phyloP scores from a whole-genome alignment of 2,329 filamentous ascomycete species.

The Colletotrichum orchidophilum region DNA sequence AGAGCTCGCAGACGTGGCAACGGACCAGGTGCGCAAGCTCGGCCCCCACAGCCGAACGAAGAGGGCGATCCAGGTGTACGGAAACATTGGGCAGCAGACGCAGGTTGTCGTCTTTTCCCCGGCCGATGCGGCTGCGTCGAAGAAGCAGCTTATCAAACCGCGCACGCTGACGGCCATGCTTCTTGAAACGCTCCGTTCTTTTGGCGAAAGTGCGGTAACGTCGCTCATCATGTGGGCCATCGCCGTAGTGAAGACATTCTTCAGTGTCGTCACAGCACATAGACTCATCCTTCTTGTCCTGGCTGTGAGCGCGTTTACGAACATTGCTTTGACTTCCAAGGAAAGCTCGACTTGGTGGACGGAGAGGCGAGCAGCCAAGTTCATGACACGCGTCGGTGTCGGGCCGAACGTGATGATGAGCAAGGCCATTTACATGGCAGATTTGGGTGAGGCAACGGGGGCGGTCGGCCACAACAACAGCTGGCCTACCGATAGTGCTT shows the following conservation, averaged over 20 bases:
- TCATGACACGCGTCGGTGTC: conserved; percentile 85
- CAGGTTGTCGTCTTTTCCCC: conserved; percentile 70
- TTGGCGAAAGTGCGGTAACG: conserved; percentile 78
- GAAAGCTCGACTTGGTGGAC: conserved; percentile 84
- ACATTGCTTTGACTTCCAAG: conserved; percentile 78
- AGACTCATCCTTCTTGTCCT: conserved; percentile 77
- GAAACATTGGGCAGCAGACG: conserved; percentile 75
- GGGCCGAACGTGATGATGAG: conserved; percentile 83
- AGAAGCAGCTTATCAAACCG: conserved; percentile 68
- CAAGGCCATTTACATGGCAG: conserved; percentile 83
- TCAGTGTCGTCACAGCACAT: conserved; percentile 76
- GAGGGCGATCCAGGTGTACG: conserved; percentile 82
- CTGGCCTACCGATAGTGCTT: conserved; percentile 59
- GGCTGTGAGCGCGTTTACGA: conserved; percentile 74
- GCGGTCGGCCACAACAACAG: conserved; percentile 42
- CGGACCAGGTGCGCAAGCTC: conserved; percentile 79
- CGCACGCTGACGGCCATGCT: conserved; percentile 75
- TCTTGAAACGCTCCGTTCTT: conserved; percentile 76
- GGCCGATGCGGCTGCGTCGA: conserved; percentile 53
- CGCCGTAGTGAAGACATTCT: conserved; percentile 70
- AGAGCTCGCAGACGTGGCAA: conserved; percentile 78
- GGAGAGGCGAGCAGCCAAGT: conserved; percentile 81
- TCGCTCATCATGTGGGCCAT: conserved; percentile 82
- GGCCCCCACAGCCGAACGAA: conserved; percentile 79
- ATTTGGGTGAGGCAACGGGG: conserved; percentile 74